Conservation (phyloP, 495 filamentous ascomycete species). For the Tuber calosporum region DNA sequence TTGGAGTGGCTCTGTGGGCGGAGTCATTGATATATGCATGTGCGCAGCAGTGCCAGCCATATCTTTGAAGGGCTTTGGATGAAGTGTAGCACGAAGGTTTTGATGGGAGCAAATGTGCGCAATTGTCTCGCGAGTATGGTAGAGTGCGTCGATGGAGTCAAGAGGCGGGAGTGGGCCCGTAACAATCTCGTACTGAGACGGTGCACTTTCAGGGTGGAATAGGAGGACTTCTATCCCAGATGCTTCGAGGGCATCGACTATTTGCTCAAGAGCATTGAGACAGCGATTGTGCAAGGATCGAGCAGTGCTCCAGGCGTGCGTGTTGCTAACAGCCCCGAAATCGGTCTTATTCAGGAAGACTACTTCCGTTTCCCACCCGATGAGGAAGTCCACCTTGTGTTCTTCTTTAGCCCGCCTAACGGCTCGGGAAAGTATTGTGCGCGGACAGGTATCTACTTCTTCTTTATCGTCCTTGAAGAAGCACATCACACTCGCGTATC, state of each 20-base stretch:
- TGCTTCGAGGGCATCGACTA: constrained; percentile 51
- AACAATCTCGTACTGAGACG: constrained; percentile 76
- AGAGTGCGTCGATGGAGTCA: constrained; percentile 62
- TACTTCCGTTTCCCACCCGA: constrained; percentile 82
- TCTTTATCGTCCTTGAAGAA: constrained; percentile 52
- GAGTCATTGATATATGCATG: constrained; percentile 58
- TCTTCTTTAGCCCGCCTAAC: constrained; percentile 46
- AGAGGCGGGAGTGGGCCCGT: constrained; percentile 60
- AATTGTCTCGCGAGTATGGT: constrained; percentile 66
- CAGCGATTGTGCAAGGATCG: constrained; percentile 51
- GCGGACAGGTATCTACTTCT: constrained; percentile 51
- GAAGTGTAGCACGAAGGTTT: constrained; percentile 63
- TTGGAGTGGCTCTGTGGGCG: constrained; percentile 41
- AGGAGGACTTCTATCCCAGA: constrained; percentile 63
- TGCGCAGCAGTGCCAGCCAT: constrained; percentile 61
- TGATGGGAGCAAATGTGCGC: constrained; percentile 52
- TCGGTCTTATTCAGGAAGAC: constrained; percentile 52
- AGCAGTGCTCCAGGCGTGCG: constrained; percentile 59
- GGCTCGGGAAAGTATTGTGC: constrained; percentile 52
- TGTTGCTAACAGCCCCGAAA: constrained; percentile 40
- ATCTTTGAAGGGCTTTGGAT: constrained; percentile 60
- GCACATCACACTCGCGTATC: constrained; percentile 56
- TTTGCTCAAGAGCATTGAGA: constrained; percentile 58
- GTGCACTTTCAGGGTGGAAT: constrained; percentile 68
- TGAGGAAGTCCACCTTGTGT: constrained; percentile 50